These are phyloP conservation scores for Colletotrichum sansevieriae DNA, from an alignment of 2,329 filamentous ascomycete species.

Conservation along the genomic window DNA sequence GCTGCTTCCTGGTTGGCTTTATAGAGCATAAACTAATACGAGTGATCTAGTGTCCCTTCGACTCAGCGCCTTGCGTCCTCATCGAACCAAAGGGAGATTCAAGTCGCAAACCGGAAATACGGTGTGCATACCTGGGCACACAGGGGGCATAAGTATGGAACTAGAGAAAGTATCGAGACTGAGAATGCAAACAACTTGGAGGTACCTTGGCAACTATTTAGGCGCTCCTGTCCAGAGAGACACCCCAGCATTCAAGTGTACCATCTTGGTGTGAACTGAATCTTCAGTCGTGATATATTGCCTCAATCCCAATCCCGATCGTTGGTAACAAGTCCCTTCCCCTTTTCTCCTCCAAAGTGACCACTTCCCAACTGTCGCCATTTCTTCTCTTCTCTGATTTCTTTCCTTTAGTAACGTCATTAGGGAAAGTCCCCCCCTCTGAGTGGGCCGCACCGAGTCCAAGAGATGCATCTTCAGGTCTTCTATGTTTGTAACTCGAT, in stretches of 20 bases:
- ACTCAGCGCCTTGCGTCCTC: slow-evolving; percentile 30
- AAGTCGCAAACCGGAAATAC: slow-evolving; percentile 30
- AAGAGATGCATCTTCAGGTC: slow-evolving; percentile 11
- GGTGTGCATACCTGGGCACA: slow-evolving; percentile 32
- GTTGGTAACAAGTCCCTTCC: slow-evolving; percentile 13
- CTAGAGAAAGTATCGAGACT: slow-evolving; percentile 9
- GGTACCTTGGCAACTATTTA: slow-evolving; percentile 34
- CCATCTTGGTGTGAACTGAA: slow-evolving; percentile 38
- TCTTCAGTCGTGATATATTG: slow-evolving; percentile 37
- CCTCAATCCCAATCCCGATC: slow-evolving; percentile 18
- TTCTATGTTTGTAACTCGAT: background rate
- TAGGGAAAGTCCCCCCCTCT: slow-evolving; percentile 7
- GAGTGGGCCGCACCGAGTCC: slow-evolving; percentile 8
- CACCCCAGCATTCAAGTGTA: slow-evolving; percentile 25
- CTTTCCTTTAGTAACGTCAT: slow-evolving; percentile 11
- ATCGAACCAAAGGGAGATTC: slow-evolving; percentile 39
- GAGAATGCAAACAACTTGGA: slow-evolving; percentile 39
- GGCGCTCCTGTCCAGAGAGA: slow-evolving; percentile 21
- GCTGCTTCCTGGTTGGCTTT: background rate
- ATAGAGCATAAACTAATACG: slow-evolving; percentile 8
- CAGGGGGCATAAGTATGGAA: slow-evolving; percentile 9
- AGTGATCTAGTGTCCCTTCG: slow-evolving; percentile 29
- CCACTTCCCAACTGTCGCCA: background rate
- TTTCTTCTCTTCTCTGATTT: background rate
- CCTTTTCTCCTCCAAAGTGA: slow-evolving; percentile 15